phyloP scores from a whole-genome alignment of 2,329 filamentous ascomycete species.

The Pochonia chlamydosporia region DNA sequence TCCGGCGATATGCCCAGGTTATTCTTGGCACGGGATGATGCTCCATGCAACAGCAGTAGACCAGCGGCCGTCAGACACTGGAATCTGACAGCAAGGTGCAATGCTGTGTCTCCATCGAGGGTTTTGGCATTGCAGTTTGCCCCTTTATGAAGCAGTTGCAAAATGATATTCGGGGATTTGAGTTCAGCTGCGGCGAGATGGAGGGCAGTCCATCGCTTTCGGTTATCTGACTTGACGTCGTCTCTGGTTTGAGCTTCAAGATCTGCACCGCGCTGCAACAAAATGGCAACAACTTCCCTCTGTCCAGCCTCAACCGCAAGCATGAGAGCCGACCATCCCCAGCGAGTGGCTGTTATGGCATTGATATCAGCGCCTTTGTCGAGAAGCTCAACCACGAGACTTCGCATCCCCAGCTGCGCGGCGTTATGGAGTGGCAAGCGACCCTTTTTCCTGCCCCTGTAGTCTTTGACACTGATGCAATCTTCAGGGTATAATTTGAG shows the following conservation, averaged over 20 bases:
- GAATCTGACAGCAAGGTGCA: constrained; percentile 9
- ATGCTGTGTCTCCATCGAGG: constrained; percentile 4
- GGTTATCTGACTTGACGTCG: neutral
- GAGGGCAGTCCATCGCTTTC: neutral
- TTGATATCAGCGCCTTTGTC: constrained; percentile 9
- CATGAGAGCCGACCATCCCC: constrained; percentile 5
- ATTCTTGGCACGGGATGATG: constrained; percentile 3
- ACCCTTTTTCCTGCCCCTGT: neutral
- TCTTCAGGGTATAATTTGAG: constrained; percentile 8
- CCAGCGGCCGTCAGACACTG: constrained; percentile 3
- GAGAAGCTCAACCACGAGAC: constrained; percentile 4
- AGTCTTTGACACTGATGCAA: constrained; percentile 1
- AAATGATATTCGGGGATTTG: neutral
- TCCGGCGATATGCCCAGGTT: neutral
- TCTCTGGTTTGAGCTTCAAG: constrained; percentile 9
- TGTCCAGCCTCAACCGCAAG: constrained; percentile 7
- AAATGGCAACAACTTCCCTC: constrained; percentile 6
- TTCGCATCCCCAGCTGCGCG: neutral
- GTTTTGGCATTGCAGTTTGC: neutral
- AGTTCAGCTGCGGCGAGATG: constrained; percentile 6
- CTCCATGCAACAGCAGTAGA: constrained; percentile 11
- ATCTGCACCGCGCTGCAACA: constrained; percentile 6
- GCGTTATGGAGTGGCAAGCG: constrained; percentile 13
- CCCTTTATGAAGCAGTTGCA: neutral
- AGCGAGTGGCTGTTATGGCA: constrained; percentile 1